Evolutionary conservation across 768 basidiomycete genomes (phyloP).

Genomic region (Pisolithus microcarpus): DNA sequence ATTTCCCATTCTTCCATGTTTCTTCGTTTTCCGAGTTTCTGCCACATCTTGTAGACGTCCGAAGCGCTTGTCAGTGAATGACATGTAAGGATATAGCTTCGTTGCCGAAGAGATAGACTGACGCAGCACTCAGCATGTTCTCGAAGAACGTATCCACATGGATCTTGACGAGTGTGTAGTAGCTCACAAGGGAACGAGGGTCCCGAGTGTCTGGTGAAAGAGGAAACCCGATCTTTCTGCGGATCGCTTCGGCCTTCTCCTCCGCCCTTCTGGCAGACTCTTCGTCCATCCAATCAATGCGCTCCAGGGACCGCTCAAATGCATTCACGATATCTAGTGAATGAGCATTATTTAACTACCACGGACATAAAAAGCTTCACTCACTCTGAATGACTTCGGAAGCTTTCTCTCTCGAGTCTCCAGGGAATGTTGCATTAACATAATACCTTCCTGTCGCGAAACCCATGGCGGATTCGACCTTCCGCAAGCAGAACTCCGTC

Average conservation of each 20-base stretch:
- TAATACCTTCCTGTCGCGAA: constrained; percentile 87
- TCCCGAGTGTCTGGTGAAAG: constrained; percentile 73
- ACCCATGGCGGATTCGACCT: constrained; percentile 71
- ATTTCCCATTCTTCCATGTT: constrained; percentile 81
- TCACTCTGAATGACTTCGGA: constrained; percentile 76
- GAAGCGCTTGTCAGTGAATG: constrained; percentile 36
- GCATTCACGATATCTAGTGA: constrained; percentile 65
- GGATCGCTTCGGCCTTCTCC: constrained; percentile 56
- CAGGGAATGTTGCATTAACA: constrained; percentile 75
- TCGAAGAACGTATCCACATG: constrained; percentile 71
- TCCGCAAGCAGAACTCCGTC: constrained; percentile 71
- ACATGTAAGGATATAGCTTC: constrained; percentile 6
- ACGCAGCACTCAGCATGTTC: constrained; percentile 68
- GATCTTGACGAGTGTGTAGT: constrained; percentile 68
- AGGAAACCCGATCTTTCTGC: constrained; percentile 92
- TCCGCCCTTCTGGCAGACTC: constrained; percentile 74
- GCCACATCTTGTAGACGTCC: constrained; percentile 65
- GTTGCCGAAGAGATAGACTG: constrained; percentile 3
- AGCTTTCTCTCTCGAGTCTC: constrained; percentile 71
- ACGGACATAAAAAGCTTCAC: constrained; percentile 4
- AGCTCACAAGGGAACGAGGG: constrained; percentile 59
- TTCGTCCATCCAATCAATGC: constrained; percentile 89
- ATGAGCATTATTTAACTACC: constrained; percentile 1
- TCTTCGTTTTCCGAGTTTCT: constrained; percentile 59
- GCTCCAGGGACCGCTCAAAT: constrained; percentile 69